Conservation (phyloP, 805 yeast genomes). For the Teunomyces funiuensis region DNA sequence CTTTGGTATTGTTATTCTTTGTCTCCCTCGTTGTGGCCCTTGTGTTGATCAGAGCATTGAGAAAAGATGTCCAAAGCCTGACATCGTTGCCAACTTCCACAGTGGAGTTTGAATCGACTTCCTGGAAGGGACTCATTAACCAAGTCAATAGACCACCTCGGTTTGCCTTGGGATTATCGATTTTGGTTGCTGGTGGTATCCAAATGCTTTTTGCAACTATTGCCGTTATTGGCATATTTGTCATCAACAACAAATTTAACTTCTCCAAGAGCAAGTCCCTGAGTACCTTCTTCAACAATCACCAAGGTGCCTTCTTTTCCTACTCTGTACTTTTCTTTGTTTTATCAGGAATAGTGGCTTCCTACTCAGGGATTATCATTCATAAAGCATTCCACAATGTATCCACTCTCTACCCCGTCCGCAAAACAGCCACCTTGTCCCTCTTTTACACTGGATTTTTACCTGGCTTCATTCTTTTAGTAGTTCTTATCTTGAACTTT, state of each 20-base stretch:
- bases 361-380: slow-evolving; percentile 66
- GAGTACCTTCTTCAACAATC: slow-evolving; percentile 60
- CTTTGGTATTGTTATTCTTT: slow-evolving; percentile 61
- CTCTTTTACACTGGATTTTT: slow-evolving; percentile 35
- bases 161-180: slow-evolving; percentile 48
- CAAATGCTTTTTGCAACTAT: slow-evolving; percentile 66
- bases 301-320: slow-evolving; percentile 65
- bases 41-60: slow-evolving; percentile 57
- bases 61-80: slow-evolving; percentile 43
- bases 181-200: slow-evolving; percentile 70
- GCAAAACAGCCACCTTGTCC: slow-evolving; percentile 18
- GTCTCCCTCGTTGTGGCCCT: slow-evolving; percentile 65
- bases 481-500: slow-evolving; percentile 57
- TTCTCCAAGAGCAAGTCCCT: slow-evolving; percentile 32
- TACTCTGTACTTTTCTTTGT: slow-evolving; percentile 61
- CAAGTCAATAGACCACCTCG: slow-evolving; percentile 58
- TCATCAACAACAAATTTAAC: slow-evolving; percentile 30
- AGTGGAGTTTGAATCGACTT: slow-evolving; percentile 7
- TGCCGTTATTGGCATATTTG: slow-evolving; percentile 58
- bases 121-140: slow-evolving; percentile 53
- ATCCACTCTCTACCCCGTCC: slow-evolving; percentile 28
- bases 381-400: slow-evolving; percentile 53
- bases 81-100: slow-evolving; percentile 13
- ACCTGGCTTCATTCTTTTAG: slow-evolving; percentile 50
- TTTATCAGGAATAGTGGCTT: slow-evolving; percentile 71